A percentile compares a stretch with the other conserved stretches of the same genome.
These are phyloP conservation scores for Babesia gibsoni DNA, from an alignment of 169 alveolate species.

Conservation along the genomic window DNA sequence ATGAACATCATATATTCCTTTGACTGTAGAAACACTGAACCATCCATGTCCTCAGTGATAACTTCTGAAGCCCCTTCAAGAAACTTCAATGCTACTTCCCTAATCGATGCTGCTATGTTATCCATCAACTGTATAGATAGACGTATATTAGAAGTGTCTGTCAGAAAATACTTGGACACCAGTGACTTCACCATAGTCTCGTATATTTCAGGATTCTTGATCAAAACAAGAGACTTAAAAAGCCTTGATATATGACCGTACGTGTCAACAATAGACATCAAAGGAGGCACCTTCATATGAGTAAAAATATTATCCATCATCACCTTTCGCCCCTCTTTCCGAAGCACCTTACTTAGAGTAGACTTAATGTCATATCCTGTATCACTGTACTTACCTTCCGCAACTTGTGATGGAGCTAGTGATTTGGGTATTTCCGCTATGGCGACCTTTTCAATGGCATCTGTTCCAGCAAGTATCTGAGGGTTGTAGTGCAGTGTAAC, in stretches of 20 bases:
- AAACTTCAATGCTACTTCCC: slow-evolving; percentile 6
- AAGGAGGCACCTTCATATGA: slow-evolving; percentile 30
- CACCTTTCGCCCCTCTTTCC: not conserved
- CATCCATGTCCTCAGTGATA: not conserved
- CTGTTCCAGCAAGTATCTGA: slow-evolving; percentile 15
- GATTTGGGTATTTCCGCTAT: not conserved
- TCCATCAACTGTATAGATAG: slow-evolving; percentile 16
- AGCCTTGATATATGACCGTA: slow-evolving; percentile 30
- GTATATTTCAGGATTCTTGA: slow-evolving; percentile 28
- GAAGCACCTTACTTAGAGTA: not conserved
- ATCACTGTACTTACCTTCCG: not conserved
- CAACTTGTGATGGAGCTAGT: not conserved
- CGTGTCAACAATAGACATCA: slow-evolving; percentile 11
- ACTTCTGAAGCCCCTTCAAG: slow-evolving; percentile 2
- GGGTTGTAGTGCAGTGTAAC: slow-evolving; percentile 36
- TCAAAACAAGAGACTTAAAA: slow-evolving; percentile 12
- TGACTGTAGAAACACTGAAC: not conserved
- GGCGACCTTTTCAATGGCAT: not conserved
- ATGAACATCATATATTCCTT: slow-evolving; percentile 1
- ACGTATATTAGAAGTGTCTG: not conserved
- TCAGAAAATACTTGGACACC: slow-evolving; percentile 9
- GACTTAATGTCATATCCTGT: not conserved
- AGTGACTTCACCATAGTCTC: slow-evolving; percentile 8
- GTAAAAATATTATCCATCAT: slow-evolving; percentile 2
- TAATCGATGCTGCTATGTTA: slow-evolving; percentile 5